Base-by-base conservation (phyloP, 495 filamentous ascomycete species). In the Penicillium psychrofluorescens region DNA sequence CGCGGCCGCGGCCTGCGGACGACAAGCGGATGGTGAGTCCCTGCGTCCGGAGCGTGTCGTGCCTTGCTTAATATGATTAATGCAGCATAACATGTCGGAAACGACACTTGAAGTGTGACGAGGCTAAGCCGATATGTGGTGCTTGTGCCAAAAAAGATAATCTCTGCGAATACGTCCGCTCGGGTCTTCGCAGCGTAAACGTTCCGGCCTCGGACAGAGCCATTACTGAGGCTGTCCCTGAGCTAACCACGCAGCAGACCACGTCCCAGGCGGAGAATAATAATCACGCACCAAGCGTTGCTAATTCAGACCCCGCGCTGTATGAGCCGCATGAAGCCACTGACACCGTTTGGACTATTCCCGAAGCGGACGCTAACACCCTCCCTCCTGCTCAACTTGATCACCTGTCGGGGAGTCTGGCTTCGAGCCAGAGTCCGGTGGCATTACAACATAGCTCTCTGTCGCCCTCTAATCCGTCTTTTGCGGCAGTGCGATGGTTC, bases 41-140 rank as follows among this genome's bases (percentile, higher is more conserved):
- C 32, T 34, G 6, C 32, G 4, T 12, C 2, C 32, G 4, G 32
- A 8, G 9, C 10, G 0, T 34, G 32, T 34, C n/a, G 5, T 34
- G 32, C 32, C 9, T 34, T 34, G 3, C 32, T 12, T 10, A 22
- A 12, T 29, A 7, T 36, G 6, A 28, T 22, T 28, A 22, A 22
- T 41, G 10, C 11, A 38, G 52, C 41, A 27, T 43, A 30, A 46
- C 45, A 22, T 55, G 53, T 35, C 38, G 53, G 5, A 48, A 41
- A 14, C 45, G 53, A 35, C 53, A 46, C 16, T 10, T 55, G 1
- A 55, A 55, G 39, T 55, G 53, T 33, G 49, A 55, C 30, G 53
- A 55, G 27, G 36, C 13, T 1, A 55, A 46, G 40, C 53, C 53
- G 8, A 41, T 41, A 15, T 55, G 53, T 13, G 40, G 49, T 1